These are phyloP conservation scores for Dalbergia cultrata DNA, from an alignment of 306 rosid species.

Conservation along the genomic window DNA sequence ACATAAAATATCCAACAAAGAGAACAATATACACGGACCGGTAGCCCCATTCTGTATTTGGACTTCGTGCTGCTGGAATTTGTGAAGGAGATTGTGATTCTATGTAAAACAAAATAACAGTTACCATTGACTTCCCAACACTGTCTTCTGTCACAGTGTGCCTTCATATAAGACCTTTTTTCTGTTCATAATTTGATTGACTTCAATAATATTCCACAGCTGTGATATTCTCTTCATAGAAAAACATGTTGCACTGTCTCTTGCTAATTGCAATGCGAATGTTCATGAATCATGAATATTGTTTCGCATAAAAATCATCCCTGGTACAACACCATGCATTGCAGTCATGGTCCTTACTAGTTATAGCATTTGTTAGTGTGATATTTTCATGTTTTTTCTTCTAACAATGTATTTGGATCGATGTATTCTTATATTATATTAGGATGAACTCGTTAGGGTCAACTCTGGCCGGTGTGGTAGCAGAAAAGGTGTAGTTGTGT, in stretches of 20 bases:
- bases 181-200: constrained; percentile 5
- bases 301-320: not conserved
- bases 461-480: not conserved
- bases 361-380: not conserved
- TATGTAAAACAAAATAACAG: not conserved
- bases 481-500: not conserved
- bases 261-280: not conserved
- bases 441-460: not conserved
- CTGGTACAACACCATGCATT: constrained; percentile 10
- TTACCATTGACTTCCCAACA: not conserved
- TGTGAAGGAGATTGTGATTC: not conserved
- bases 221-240: constrained; percentile 41
- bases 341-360: not conserved
- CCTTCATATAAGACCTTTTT: not conserved
- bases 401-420: constrained; percentile 32
- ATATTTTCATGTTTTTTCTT: not conserved
- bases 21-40: too few relatives aligned
- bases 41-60: not conserved
- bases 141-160: too few relatives aligned
- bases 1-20: too few relatives aligned
- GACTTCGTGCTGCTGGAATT: not conserved
- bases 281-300: constrained; percentile 19
- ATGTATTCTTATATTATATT: not conserved
- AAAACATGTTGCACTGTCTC: not conserved
- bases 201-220: constrained; percentile 42